Base-by-base conservation (phyloP, 352 stramenopile genomes). In the Globisporangium recalcitrans region DNA sequence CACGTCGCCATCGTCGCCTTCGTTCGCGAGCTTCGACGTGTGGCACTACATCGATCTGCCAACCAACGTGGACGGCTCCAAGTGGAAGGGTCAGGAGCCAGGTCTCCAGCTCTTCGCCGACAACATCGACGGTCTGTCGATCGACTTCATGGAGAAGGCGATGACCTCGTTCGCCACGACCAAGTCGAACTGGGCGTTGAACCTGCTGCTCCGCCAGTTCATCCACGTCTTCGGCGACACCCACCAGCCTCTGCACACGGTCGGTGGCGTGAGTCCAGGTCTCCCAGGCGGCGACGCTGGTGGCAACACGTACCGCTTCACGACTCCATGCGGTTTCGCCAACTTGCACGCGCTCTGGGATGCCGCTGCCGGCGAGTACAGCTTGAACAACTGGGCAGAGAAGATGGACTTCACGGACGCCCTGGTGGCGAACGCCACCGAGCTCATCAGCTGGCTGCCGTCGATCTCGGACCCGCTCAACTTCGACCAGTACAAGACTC, bases 11-110 rank as follows among this genome's bases (percentile, higher is more conserved):
- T 31, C 29, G 19, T 51, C 64, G 31, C 77, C 80, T n/a, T 87
- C 80, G 10, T 58, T 82, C 62, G 68, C 70, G 24, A 62, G 64
- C 38, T 80, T 84, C 65, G 76, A 74, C 62, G 60, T 78, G 51
- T 91, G 82, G 82, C 82, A 91, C 67, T 91, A 87, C 67, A 73
- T 88, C 51, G 65, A 91, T 53, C 62, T 91, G 27, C 82, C 82
- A 11, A 58, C 78, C 42, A 72, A 82, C 63, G 76, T 82, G 42
- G 73, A 82, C 44, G 77, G 82, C 31, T 52, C 52, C 31, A 65
- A 76, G 44, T 82, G 69, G 65, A 63, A 68, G 19, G 72, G 68
- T 44, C 72, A 76, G 51, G 69, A 78, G 26, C 60, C 77, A 0
- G 71, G 78, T 31, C 56, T 88, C n/a, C 65, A 55, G 24, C 66